Evolutionary conservation across 768 basidiomycete species (phyloP), one percentile per base, ranked within the genome.

Genomic region (Suillus variegatus): DNA sequence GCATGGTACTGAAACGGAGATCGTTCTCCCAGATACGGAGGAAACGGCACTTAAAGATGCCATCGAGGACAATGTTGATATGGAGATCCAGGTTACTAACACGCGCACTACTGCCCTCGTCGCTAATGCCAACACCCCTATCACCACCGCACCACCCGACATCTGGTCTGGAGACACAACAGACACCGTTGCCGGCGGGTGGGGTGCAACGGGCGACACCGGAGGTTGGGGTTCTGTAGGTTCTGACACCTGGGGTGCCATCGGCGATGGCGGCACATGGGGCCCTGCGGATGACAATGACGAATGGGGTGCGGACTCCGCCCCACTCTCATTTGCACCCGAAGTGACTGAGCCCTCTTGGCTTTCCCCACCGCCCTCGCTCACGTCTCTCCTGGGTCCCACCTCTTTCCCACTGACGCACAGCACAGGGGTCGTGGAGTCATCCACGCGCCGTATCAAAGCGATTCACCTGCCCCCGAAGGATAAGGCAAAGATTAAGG

Each of bases 401-500:
- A 85, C 84, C 14, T 73, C 76, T 7, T 75, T 92, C 43, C 86
- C 89, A 0, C 69, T 84, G 61, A 90, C 90, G 0, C 90, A 92
- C 69, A 82, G 80, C 6, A 80, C 87, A 2, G 89, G 88, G 10
- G 75, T 91, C 57, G 85, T 90, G 61, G 91, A 93, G 75, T 82
- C 79, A 41, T 88, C 88, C 1, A 84, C 88, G 63, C 82, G 91
- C 13, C 81, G 83, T 40, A 78, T 93, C 72, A 80, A 81, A 63
- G 75, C 81, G 12, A 73, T 88, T 66, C 69, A 77, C 1, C 74
- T 77, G 10, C 84, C 84, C 3, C 74, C 78, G 16, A 16, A 66
- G 6, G 77, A 75, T 61, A 44, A 44, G 32, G 25, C 20, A 20
- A 58, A 54, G 25, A 13, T 41, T 20, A 32, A 49, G 20, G 18